Evolutionary conservation across 2,329 filamentous ascomycete species (phyloP).

Genomic region (Phialophora macrospora): DNA sequence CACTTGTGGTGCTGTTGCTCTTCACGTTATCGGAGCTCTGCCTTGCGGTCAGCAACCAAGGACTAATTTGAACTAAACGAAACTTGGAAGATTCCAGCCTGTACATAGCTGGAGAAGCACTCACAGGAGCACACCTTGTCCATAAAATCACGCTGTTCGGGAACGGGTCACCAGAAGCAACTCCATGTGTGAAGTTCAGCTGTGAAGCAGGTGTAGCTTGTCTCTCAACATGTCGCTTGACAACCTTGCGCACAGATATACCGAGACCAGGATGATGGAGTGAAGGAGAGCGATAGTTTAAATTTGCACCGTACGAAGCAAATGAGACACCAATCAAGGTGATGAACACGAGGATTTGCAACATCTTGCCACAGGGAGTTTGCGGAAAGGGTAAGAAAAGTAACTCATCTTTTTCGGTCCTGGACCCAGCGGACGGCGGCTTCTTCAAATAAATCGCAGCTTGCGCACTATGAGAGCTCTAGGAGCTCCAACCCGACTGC

Average conservation of each 20-base stretch:
- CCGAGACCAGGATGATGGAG: constrained; percentile 66
- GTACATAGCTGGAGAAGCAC: background rate
- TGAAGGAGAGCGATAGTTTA: constrained; percentile 72
- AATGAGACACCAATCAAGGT: constrained; percentile 25
- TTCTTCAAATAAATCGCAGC: constrained; percentile 12
- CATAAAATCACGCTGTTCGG: constrained; percentile 53
- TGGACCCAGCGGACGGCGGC: background rate
- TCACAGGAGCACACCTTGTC: constrained; percentile 48
- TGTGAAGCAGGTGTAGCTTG: constrained; percentile 52
- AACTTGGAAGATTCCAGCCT: background rate
- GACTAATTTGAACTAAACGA: background rate
- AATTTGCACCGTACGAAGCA: constrained; percentile 51
- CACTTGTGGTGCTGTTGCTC: constrained; percentile 61
- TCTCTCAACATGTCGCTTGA: constrained; percentile 59
- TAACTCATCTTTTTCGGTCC: constrained; percentile 16
- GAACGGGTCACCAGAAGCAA: constrained; percentile 56
- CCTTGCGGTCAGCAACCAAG: background rate
- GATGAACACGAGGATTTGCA: constrained; percentile 27
- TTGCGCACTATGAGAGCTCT: constrained; percentile 10
- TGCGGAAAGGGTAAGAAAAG: background rate
- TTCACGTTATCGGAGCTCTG: constrained; percentile 51
- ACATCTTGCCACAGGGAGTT: constrained; percentile 21
- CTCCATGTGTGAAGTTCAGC: constrained; percentile 69
- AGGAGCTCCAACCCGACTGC: constrained; percentile 4
- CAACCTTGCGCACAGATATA: constrained; percentile 66